Percentiles rank a stretch among this genome's conserved stretches.
Evolutionary conservation across 2,329 filamentous ascomycete species (phyloP).

Genomic region (Aspergillus unguis): DNA sequence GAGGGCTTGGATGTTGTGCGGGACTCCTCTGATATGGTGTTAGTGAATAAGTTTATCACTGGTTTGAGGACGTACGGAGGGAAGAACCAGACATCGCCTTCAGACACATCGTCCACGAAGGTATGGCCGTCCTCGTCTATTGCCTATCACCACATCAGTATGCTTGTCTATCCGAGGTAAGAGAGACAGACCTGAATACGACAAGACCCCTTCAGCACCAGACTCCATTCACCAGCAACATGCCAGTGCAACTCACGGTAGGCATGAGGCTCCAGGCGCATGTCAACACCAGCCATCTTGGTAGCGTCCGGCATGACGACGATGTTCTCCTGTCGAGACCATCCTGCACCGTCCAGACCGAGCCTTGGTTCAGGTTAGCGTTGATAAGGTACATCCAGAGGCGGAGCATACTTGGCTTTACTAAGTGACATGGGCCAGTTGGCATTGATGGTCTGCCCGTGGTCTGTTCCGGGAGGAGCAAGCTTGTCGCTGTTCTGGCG

Average conservation of each 20-base stretch:
- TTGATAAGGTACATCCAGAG: background rate
- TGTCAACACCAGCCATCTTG: constrained; percentile 58
- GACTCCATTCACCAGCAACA: constrained; percentile 38
- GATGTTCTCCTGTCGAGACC: constrained; percentile 54
- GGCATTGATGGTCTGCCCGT: constrained; percentile 39
- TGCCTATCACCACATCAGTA: constrained; percentile 19
- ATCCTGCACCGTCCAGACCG: constrained; percentile 50
- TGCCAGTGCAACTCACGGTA: constrained; percentile 63
- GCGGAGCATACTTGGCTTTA: constrained; percentile 40
- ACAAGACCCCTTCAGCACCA: constrained; percentile 39
- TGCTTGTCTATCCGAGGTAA: background rate
- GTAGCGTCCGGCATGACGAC: constrained; percentile 50
- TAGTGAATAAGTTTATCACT: background rate
- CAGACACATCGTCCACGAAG: constrained; percentile 72
- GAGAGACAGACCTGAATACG: constrained; percentile 30
- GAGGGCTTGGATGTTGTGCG: constrained; percentile 72
- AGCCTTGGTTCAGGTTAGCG: constrained; percentile 22
- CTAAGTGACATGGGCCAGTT: constrained; percentile 54
- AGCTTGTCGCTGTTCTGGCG: constrained; percentile 54
- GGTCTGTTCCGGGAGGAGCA: constrained; percentile 54
- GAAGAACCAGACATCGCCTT: constrained; percentile 80
- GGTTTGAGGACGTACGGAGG: constrained; percentile 49
- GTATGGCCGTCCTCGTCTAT: constrained; percentile 61
- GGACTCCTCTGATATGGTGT: constrained; percentile 52
- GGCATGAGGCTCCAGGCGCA: constrained; percentile 55